Percentiles rank a stretch among this genome's conserved stretches.
Conservation (phyloP, 345 rosid genomes). For the Toxicodendron radicans region DNA sequence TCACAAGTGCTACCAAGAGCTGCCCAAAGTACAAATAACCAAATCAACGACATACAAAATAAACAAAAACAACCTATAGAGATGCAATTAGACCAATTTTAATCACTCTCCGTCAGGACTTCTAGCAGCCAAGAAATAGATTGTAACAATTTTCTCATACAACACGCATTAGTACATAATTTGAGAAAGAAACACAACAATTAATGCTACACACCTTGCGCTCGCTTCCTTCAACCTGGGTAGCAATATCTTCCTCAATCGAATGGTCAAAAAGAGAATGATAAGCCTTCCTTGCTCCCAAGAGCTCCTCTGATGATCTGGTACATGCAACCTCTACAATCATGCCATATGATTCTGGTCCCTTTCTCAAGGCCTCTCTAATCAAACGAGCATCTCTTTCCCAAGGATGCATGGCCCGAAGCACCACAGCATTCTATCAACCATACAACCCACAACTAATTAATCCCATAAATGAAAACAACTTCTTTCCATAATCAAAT, state of each 20-base stretch:
- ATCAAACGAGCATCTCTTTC: slow-evolving; percentile 90
- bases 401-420: slow-evolving; percentile 87
- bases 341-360: slow-evolving; percentile 45
- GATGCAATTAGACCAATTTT: slow-evolving; percentile 1
- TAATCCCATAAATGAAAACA: background rate
- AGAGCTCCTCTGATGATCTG: slow-evolving; percentile 68
- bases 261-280: slow-evolving; percentile 84
- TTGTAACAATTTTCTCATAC: background rate
- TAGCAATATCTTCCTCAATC: slow-evolving; percentile 77
- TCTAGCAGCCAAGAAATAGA: background rate
- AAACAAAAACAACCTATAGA: background rate
- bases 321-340: slow-evolving; percentile 83
- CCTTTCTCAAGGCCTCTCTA: slow-evolving; percentile 59
- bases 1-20: slow-evolving; percentile 85
- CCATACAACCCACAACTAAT: background rate
- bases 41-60: background rate
- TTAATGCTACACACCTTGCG: slow-evolving; percentile 46
- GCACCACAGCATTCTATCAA: slow-evolving; percentile 63
- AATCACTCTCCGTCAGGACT: background rate
- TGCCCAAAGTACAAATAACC: slow-evolving; percentile 24
- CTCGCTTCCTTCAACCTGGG: slow-evolving; percentile 42
- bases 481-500: background rate
- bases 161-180: background rate
- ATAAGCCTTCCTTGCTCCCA: slow-evolving; percentile 88
- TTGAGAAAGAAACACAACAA: background rate